These are phyloP conservation scores for Fraxinus baroniana DNA, from an alignment of 305 asterid species.

Conservation along the genomic window DNA sequence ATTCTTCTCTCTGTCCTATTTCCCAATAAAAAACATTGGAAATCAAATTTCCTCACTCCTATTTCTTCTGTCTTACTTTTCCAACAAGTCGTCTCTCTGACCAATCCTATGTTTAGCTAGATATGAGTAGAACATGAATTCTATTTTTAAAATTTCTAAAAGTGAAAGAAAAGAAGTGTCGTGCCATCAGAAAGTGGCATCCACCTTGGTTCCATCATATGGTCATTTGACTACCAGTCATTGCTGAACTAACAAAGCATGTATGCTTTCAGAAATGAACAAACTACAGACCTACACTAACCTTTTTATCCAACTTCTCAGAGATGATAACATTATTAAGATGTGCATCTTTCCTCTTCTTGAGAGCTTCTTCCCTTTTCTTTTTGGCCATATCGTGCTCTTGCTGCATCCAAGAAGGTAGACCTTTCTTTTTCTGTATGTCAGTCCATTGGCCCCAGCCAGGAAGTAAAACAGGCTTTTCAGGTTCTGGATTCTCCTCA, in stretches of 20 bases:
- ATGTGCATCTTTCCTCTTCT: slow-evolving; percentile 83
- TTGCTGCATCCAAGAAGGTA: slow-evolving; percentile 81
- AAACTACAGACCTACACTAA: slow-evolving; percentile 25
- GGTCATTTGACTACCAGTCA: background rate
- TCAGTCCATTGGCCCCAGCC: slow-evolving; percentile 99
- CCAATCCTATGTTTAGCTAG: background rate
- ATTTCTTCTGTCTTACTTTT: background rate
- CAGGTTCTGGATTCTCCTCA: slow-evolving; percentile 90
- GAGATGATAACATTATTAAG: slow-evolving; percentile 84
- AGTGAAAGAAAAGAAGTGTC: background rate
- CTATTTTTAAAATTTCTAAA: background rate
- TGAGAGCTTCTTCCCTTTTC: slow-evolving; percentile 76
- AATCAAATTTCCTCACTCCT: background rate
- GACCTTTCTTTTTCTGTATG: slow-evolving; percentile 75
- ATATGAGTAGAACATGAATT: background rate
- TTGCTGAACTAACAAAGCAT: background rate
- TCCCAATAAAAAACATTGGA: background rate
- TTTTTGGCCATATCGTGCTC: slow-evolving; percentile 75
- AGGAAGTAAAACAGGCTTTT: slow-evolving; percentile 71
- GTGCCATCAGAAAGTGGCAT: background rate
- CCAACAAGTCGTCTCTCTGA: background rate
- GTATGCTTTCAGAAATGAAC: slow-evolving; percentile 2
- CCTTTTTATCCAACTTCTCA: slow-evolving; percentile 92
- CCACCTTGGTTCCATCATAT: background rate
- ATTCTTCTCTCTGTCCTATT: background rate